Evolutionary conservation across 2,329 filamentous ascomycete species (phyloP), one percentile per base, ranked within the genome.

Genomic region (Cryoendolithus antarcticus): DNA sequence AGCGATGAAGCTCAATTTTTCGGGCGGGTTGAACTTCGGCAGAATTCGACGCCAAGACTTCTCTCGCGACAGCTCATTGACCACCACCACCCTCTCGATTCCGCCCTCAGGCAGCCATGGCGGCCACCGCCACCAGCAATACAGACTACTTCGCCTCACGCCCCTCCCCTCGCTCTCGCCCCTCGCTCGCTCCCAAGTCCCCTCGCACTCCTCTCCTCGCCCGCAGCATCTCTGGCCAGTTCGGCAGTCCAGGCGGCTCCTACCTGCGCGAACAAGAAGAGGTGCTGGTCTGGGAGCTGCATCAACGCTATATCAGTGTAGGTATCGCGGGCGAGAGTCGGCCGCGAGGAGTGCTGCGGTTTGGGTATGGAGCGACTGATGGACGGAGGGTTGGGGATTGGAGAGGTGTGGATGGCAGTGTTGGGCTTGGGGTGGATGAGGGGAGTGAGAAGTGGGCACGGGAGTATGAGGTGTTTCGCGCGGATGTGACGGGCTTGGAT

Each of bases 301-400:
- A 86, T 1, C 74, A 83, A 7, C 75, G 89, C 13, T 81, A 77
- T 60, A 60, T 96, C 19, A 77, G 82, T 33, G 80, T 82, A 7
- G 91, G 91, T 0, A 91, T 95, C 56, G 84, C 88, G 4, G 88
- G 88, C 37, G 88, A 94, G 59, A 73, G 78, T 32, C 63, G 69
- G 3, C 86, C 86, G 10, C 65, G 72, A 49, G 93, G 89, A 58
- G 69, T 72, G 9, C 64, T 88, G 13, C 68, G 72, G 13, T 89
- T 86, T 27, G 40, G 40, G n/a, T 42, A 42, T 11, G 34, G 34
- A 5, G 7, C 32, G 8, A 35, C 29, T 1, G 35, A 42, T 15
- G 29, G 32, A 4, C 11, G 35, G 12, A 27, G 89, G 44, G 75
- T 75, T 8, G 91, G 88, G 6, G 88, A 95, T 60, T 89, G 88